Evolutionary conservation across 768 basidiomycete species (phyloP), one percentile per base, ranked within the genome.

Genomic region (Mycena chlorophos): DNA sequence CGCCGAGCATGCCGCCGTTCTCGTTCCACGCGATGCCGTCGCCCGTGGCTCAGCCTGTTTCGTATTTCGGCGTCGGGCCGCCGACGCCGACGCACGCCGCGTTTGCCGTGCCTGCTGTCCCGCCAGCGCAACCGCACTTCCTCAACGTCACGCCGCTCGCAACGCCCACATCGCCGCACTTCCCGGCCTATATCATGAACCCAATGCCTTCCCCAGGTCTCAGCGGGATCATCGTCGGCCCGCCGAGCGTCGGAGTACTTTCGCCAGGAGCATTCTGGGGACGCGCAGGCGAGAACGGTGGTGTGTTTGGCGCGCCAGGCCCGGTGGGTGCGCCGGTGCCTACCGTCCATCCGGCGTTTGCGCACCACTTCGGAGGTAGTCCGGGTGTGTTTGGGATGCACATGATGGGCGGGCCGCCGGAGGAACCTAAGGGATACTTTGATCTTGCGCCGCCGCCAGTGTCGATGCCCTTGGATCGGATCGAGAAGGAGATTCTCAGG

Each of bases 1-100:
- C 95, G n/a, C 94, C 95, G 0, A 90, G 89, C 57, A 98, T 98
- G 95, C 96, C 96, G 1, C 86, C 92, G 4, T 98, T 97, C 73
- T 87, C 85, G 13, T 95, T 97, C 70, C 77, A 88, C 31, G 78
- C 83, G 37, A 54, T 56, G 51, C 63, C 63, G 31, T 51, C 52
- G 50, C 61, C 57, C 31, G 29, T 50, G 46, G 19, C 58, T 43
- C 30, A 51, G 49, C n/a, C 59, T 51, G 27, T 54, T 31, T 42
- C 57, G 54, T 56, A 57, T 47, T 54, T 63, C 47, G 51, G 42
- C 60, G 27, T 63, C 52, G 61, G 50, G 49, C 51, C 60, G 37
- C 29, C 55, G 60, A 56, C 60, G 49, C 51, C 65, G 20, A 52
- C 57, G 29, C 47, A 54, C n/a, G 56, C 12, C 27, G 25, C 27